Evolutionary conservation across 2,329 filamentous ascomycete genomes (phyloP), one percentile per base, ranked within the genome.

Genomic region (Fusarium haematococcum): DNA sequence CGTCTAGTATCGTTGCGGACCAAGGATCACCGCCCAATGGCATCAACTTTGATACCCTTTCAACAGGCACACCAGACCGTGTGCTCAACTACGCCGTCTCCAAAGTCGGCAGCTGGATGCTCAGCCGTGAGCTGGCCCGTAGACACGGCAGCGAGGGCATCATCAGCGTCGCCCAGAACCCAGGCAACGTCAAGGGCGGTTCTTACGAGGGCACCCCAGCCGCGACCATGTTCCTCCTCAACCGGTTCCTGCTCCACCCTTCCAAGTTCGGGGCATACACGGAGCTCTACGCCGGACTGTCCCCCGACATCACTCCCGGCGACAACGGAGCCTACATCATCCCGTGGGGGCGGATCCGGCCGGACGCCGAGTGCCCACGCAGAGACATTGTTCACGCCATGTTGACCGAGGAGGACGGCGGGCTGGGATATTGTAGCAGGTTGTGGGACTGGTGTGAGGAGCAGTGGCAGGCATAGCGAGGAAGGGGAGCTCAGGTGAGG

Each of bases 211-310:
- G 61, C 14, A 68, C 59, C 10, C 69, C 70, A 6, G 63, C 39
- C 3, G 30, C 43, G 27, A 61, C 67, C 45, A 78, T 76, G 69
- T 70, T 75, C 41, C 37, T 81, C 35, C 69, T 80, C 59, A 73
- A 69, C 5, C 68, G 70, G 9, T 37, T 82, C 5, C 67, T 81
- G 4, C 37, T 68, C 14, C 77, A 84, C 58, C 77, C 79, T 16
- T 73, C 82, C 2, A 73, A 68, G 5, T 73, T 79, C 33, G 85
- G 84, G 7, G 85, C 84, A 2, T 85, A 84, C 65, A 85, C 84
- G 1, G 83, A 84, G 73, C 66, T 86, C 2, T 86, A 77, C 59
- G 81, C 83, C 37, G 84, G 82, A 1, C 74, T 85, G 58, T 83
- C 83, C 1, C 78, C 81, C 1, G 82, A 85, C 3, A 75, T 85